Evolutionary conservation across 331 rosid genomes (phyloP).

Genomic region (Quercus lobata): DNA sequence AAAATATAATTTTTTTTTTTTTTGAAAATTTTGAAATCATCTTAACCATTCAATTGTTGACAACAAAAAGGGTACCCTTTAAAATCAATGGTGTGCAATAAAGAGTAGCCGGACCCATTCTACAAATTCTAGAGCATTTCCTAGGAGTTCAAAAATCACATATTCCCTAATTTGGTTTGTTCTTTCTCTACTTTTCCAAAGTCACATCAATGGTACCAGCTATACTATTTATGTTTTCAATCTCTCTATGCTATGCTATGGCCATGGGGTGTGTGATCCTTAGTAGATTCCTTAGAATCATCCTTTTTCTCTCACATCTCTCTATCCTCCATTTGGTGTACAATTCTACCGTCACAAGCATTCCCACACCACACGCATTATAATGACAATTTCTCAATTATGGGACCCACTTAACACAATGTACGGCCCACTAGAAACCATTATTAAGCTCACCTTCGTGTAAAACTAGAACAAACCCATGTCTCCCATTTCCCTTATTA

Average conservation of each 20-base stretch:
- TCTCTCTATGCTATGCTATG: neutral
- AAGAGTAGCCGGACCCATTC: neutral
- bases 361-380: neutral
- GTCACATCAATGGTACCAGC: neutral
- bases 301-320: conserved; percentile 16
- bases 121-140: conserved; percentile 1
- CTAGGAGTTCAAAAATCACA: conserved; percentile 17
- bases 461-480: neutral
- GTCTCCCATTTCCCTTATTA: neutral
- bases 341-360: neutral
- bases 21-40: neutral
- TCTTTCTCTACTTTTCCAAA: conserved; percentile 2
- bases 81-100: neutral
- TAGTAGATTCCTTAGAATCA: conserved; percentile 47
- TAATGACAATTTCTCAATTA: neutral
- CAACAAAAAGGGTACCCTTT: neutral
- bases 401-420: neutral
- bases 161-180: conserved; percentile 27
- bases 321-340: neutral
- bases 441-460: neutral
- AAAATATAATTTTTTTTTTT: neutral
- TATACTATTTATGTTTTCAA: conserved; percentile 17
- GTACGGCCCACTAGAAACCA: neutral
- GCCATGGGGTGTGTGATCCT: neutral
- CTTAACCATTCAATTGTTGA: neutral